Evolutionary conservation across 768 basidiomycete genomes (phyloP).

Genomic region (Steccherinum ochraceum): DNA sequence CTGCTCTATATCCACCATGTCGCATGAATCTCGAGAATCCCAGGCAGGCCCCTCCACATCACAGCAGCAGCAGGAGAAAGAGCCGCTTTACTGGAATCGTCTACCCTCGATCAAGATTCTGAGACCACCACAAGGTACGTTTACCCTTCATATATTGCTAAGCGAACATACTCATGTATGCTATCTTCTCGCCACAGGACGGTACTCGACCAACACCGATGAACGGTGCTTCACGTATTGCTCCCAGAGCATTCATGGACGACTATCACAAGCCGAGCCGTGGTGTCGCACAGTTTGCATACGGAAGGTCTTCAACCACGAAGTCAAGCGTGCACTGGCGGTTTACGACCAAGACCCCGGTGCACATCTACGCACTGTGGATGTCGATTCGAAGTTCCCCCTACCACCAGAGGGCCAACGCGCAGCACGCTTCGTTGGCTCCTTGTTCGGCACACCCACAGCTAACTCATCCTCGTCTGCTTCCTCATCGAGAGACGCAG

Average conservation of each 20-base stretch:
- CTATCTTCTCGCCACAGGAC: slow-evolving; percentile 10
- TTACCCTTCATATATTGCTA: background rate
- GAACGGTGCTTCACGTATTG: slow-evolving; percentile 32
- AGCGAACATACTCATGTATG: background rate
- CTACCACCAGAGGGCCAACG: slow-evolving; percentile 64
- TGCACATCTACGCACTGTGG: slow-evolving; percentile 10
- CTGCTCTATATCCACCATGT: background rate
- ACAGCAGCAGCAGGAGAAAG: background rate
- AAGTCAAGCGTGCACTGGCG: slow-evolving; percentile 22
- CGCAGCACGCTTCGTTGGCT: slow-evolving; percentile 9
- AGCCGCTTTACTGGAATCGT: slow-evolving; percentile 13
- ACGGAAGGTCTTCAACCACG: slow-evolving; percentile 30
- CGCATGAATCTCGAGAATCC: background rate
- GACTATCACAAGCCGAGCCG: slow-evolving; percentile 24
- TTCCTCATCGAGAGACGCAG: slow-evolving; percentile 4
- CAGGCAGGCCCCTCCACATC: background rate
- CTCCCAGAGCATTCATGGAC: slow-evolving; percentile 25
- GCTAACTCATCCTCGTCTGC: background rate
- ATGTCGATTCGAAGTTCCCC: slow-evolving; percentile 35
- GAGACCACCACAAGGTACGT: slow-evolving; percentile 16
- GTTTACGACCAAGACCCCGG: slow-evolving; percentile 6
- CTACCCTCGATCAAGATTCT: slow-evolving; percentile 20
- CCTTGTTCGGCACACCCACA: slow-evolving; percentile 3
- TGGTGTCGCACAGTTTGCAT: slow-evolving; percentile 30
- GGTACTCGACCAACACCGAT: slow-evolving; percentile 24